Base-by-base conservation (phyloP, 2,329 filamentous ascomycete species). In the Chaetomium globosum region DNA sequence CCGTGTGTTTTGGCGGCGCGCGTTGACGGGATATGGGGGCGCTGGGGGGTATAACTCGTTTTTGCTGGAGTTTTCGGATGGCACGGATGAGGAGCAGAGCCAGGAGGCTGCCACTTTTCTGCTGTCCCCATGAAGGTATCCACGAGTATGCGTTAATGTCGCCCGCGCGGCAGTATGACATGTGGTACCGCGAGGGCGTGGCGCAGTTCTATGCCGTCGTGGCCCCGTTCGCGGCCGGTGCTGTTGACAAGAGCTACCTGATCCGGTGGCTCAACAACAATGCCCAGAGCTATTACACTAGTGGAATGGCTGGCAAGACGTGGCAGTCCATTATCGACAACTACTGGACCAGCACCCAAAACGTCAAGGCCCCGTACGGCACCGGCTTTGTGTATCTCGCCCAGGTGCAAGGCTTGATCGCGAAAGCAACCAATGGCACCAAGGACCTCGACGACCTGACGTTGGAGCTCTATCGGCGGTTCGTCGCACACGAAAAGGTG, bases 221-320 rank as follows among this genome's bases (percentile, higher is more conserved):
- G 2, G 52, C 52, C 9, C 52, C 52, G 26, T 55, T 33, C 30
- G 6, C 31, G 2, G 52, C 52, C 4, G 52, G 52, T 4, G 52
- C 52, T 2, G 52, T 55, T 13, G 52, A 55, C 19, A 33, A 19
- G n/a, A 8, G 16, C 16, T 55, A 55, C n/a, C 16, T 55, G 8
- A n/a, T 55, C 30, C 52, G 30, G 28, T 55, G 28, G 52, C 31
- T 55, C 16, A 55, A 55, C 16, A 55, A 55, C 52, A 55, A 55
- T 5, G 31, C 31, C 16, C 52, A 55, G 19, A 13, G 30, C 16
- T 55, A 55, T 13, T 55, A 55, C 28, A 55, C 52, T 13, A 30
- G 52, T 19, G 52, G 52, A 2, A 55, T 28, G 28, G 52, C 52
- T 6, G 28, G 28, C 13, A n/a, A 12, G 28, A 9, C 52, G 6